A percentile compares a stretch with the other conserved stretches of the same genome.
Conservation (phyloP, 148 eudicot species). For the Amaranthus palmeri region DNA sequence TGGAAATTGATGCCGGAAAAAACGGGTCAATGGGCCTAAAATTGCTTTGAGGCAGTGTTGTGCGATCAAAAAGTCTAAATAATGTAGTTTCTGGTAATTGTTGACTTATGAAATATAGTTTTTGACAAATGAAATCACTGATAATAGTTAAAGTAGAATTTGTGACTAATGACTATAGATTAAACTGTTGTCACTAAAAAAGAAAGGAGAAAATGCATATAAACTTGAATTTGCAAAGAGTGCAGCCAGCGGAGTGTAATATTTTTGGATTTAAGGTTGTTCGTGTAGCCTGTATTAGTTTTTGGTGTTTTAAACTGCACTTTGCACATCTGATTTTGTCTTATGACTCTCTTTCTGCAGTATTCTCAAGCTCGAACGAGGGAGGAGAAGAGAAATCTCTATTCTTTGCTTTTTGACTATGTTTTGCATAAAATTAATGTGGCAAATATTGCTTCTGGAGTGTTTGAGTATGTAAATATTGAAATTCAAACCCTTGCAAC, state of each 20-base stretch:
- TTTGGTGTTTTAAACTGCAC: constrained; percentile 1
- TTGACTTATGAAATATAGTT: no score
- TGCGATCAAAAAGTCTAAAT: no score
- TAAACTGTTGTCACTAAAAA: no score
- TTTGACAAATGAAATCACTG: no score
- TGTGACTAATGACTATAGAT: no score
- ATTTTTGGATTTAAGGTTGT: not conserved
- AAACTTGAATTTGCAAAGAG: not conserved
- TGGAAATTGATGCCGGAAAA: no score
- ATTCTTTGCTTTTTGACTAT: constrained; percentile 83
- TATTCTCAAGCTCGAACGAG: constrained; percentile 82
- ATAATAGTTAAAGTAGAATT: no score
- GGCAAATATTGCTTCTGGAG: constrained; percentile 56
- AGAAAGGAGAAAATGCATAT: no score
- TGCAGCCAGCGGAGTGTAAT: not conserved
- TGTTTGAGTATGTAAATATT: constrained; percentile 62
- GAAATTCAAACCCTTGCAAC: constrained; percentile 87
- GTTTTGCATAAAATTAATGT: constrained; percentile 75
- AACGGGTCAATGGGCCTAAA: no score
- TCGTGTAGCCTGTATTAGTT: not conserved
- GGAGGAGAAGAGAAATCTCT: constrained; percentile 85
- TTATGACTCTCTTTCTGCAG: constrained; percentile 41
- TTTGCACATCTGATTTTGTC: constrained; percentile 18
- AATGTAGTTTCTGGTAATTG: no score
- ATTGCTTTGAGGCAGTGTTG: no score